These are phyloP conservation scores for Tieghemiomyces parasiticus DNA, from an alignment of 192 early-diverging fungal species.

Conservation along the genomic window DNA sequence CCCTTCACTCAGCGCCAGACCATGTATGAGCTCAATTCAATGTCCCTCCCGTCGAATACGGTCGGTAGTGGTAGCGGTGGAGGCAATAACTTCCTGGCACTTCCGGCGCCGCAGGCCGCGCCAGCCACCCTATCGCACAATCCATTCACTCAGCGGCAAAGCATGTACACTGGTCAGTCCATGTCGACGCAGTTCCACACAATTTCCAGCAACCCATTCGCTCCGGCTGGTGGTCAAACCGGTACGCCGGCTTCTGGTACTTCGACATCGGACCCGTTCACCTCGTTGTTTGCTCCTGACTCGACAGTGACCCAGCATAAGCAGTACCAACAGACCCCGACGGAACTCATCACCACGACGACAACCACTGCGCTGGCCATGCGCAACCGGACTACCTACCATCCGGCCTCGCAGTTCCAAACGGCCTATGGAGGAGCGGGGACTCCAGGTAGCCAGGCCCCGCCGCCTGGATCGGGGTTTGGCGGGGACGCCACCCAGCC, in stretches of 20 bases:
- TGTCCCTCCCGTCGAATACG: too few species aligned
- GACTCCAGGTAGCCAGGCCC: not conserved
- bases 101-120: conserved; percentile 9
- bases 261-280: not conserved
- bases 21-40: too few species aligned
- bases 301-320: not conserved
- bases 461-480: not conserved
- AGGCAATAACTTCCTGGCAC: too few species aligned
- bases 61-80: too few species aligned
- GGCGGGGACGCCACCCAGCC: conserved; percentile 3
- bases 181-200: too few species aligned
- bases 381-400: not conserved
- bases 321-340: not conserved
- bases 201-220: too few species aligned
- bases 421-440: not conserved
- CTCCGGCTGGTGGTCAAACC: too few species aligned
- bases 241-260: not conserved
- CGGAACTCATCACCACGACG: not conserved
- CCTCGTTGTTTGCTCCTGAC: not conserved
- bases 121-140: not conserved
- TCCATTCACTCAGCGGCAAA: conserved; percentile 6
- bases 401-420: not conserved
- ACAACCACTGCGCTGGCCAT: not conserved
- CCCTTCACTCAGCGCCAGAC: conserved; percentile 31
- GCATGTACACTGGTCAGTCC: not conserved